phyloP scores from a whole-genome alignment of 768 basidiomycete genomes.

The Trametes cingulata region DNA sequence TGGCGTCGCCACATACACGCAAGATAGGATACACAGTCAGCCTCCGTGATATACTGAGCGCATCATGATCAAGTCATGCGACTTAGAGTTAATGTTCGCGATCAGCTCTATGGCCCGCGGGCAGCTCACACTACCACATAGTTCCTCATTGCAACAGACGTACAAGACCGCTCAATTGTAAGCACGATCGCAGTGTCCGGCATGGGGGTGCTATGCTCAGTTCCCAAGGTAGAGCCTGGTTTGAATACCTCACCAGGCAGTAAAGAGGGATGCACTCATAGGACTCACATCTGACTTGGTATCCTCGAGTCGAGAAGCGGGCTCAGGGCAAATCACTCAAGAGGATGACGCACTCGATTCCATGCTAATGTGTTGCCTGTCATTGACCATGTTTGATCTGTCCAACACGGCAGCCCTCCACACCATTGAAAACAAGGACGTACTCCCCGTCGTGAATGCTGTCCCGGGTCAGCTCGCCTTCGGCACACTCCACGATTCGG shows the following conservation, averaged over 20 bases:
- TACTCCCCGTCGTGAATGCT: constrained; percentile 55
- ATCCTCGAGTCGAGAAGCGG: no score
- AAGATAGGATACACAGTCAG: neutral
- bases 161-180: no score
- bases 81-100: neutral
- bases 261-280: no score
- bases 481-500: constrained; percentile 52
- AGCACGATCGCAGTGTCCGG: no score
- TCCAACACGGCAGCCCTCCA: constrained; percentile 68
- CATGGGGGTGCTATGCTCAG: no score
- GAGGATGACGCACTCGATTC: neutral
- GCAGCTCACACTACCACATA: neutral
- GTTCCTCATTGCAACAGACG: no score
- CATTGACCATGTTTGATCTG: constrained; percentile 2
- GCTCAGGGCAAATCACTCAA: no score
- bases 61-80: constrained; percentile 3
- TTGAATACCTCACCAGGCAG: no score
- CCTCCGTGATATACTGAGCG: neutral
- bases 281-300: no score
- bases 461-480: constrained; percentile 43
- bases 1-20: no score
- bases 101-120: no score
- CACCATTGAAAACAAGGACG: constrained; percentile 72
- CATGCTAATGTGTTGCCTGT: neutral
- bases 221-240: no score